phyloP scores from a whole-genome alignment of 2,329 filamentous ascomycete species.

The Dactylellina sp. region DNA sequence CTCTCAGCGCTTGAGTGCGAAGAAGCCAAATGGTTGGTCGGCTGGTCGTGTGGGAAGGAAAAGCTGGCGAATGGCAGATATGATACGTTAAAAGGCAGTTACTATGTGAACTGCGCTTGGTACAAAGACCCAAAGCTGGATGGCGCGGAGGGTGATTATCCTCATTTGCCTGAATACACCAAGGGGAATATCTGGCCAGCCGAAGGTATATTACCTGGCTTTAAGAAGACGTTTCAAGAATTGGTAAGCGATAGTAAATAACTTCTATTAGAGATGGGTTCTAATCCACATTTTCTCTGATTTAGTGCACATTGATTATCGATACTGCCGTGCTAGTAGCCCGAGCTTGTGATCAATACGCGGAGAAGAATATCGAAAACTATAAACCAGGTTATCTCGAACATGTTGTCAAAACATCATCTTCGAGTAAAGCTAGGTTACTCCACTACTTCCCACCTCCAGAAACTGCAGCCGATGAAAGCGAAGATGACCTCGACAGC shows the following conservation, averaged over 20 bases:
- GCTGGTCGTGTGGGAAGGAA: constrained; percentile 78
- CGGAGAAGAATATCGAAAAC: constrained; percentile 78
- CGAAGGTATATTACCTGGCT: constrained; percentile 76
- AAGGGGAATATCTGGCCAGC: constrained; percentile 89
- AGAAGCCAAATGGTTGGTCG: constrained; percentile 68
- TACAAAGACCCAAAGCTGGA: constrained; percentile 75
- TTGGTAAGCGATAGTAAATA: constrained; percentile 64
- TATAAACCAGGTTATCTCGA: constrained; percentile 86
- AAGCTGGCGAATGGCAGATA: constrained; percentile 81
- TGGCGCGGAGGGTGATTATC: constrained; percentile 70
- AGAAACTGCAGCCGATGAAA: constrained; percentile 62
- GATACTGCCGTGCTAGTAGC: constrained; percentile 90
- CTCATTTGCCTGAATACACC: constrained; percentile 87
- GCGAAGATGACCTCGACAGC: constrained; percentile 64
- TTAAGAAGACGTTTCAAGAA: constrained; percentile 77
- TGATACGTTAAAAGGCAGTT: constrained; percentile 84
- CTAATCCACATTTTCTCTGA: too few species aligned
- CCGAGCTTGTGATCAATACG: constrained; percentile 87
- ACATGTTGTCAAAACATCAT: constrained; percentile 83
- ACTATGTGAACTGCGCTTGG: constrained; percentile 85
- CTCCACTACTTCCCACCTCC: constrained; percentile 88
- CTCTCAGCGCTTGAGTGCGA: constrained; percentile 71
- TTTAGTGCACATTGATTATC: constrained; percentile 80
- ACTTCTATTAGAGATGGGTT: not conserved
- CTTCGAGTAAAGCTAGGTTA: constrained; percentile 88